phyloP scores from a whole-genome alignment of 805 yeast genomes.

The Candida palmyrensis region DNA sequence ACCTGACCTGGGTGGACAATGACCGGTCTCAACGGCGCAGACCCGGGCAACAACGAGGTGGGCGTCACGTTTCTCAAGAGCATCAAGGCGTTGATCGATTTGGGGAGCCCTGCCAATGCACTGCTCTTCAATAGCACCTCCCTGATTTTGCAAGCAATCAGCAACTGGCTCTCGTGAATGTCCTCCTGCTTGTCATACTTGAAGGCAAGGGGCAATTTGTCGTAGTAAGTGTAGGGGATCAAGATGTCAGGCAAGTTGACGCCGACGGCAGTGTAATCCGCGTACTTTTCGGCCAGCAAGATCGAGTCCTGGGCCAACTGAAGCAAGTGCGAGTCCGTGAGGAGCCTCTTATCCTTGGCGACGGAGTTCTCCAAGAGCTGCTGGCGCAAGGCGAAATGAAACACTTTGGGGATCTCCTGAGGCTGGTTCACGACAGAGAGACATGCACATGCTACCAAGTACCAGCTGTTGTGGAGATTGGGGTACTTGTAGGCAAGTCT shows the following conservation, averaged over 20 bases:
- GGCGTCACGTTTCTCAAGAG: conserved; percentile 66
- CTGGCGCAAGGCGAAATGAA: conserved; percentile 58
- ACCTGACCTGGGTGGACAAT: conserved; percentile 28
- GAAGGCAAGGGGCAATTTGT: conserved; percentile 32
- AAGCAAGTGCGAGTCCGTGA: conserved; percentile 29
- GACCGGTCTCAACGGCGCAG: conserved; percentile 22
- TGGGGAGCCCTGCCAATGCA: conserved; percentile 81
- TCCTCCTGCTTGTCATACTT: conserved; percentile 30
- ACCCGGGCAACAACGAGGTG: conserved; percentile 18
- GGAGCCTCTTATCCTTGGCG: conserved; percentile 16
- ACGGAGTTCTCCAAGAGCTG: conserved; percentile 31
- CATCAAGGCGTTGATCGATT: conserved; percentile 73
- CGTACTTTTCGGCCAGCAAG: conserved; percentile 30
- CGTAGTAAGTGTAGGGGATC: conserved; percentile 33
- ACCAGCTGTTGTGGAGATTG: conserved; percentile 59
- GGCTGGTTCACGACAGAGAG: conserved; percentile 80
- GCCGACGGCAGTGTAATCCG: conserved; percentile 37
- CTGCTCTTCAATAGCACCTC: conserved; percentile 76
- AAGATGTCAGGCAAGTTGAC: conserved; percentile 37
- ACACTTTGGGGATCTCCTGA: conserved; percentile 68
- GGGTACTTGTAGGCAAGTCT: conserved; percentile 51
- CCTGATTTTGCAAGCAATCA: conserved; percentile 51
- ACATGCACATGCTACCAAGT: conserved; percentile 72
- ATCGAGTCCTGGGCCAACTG: conserved; percentile 37
- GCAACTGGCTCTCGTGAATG: conserved; percentile 28